Conservation (phyloP, 805 yeast species). For the Candida corydali region DNA sequence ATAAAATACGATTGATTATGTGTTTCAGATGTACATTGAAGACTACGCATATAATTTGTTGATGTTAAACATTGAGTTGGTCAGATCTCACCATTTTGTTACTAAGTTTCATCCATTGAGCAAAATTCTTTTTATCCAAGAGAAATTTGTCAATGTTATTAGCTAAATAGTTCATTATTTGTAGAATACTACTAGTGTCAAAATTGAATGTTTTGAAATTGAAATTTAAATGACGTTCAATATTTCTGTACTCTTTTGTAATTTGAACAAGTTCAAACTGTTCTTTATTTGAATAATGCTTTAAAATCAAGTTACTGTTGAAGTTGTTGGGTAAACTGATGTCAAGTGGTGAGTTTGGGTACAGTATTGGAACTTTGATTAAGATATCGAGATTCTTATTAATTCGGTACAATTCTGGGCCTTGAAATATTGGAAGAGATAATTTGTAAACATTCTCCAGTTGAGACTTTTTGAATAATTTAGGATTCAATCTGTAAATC, state of each 20-base stretch:
- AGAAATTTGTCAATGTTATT: conserved; percentile 18
- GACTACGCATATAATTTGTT: too few species aligned
- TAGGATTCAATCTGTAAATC: conserved; percentile 24
- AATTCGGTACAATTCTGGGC: conserved; percentile 27
- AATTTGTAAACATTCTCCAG: conserved; percentile 26
- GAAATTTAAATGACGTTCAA: conserved; percentile 23
- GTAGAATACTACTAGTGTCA: conserved; percentile 17
- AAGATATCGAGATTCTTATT: conserved; percentile 25
- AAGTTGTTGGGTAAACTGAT: conserved; percentile 27
- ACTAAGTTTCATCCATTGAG: conserved; percentile 6
- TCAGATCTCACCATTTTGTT: too few species aligned
- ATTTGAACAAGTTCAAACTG: conserved; percentile 15
- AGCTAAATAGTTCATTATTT: conserved; percentile 27
- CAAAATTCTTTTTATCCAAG: conserved; percentile 8
- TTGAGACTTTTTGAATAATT: conserved; percentile 23
- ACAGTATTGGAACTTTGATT: conserved; percentile 28
- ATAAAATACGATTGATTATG: not conserved
- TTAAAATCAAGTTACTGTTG: conserved; percentile 25
- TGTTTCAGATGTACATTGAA: not conserved
- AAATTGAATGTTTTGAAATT: conserved; percentile 19
- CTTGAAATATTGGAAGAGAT: conserved; percentile 21
- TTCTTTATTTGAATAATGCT: conserved; percentile 15
- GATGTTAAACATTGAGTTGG: too few species aligned
- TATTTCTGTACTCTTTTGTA: conserved; percentile 18
- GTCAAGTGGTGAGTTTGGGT: conserved; percentile 22